Percentiles rank a stretch among this genome's conserved stretches.
These are phyloP conservation scores for Leishmania mexicana DNA, from an alignment of 208 protist genomes.

Conservation along the genomic window DNA sequence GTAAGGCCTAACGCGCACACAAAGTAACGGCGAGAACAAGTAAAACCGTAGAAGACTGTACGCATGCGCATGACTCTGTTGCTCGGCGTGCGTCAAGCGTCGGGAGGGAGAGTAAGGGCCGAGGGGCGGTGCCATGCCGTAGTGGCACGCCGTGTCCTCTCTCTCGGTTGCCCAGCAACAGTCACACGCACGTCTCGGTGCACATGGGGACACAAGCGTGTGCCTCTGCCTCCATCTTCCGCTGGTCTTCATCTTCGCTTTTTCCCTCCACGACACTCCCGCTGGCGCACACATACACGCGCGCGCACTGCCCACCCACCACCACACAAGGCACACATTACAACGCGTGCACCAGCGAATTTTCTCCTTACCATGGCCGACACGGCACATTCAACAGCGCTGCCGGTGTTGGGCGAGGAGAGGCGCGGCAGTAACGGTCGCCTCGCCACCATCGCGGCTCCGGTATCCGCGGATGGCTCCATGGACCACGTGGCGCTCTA, in stretches of 20 bases:
- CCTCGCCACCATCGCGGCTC: constrained; percentile 2
- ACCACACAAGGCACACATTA: neutral
- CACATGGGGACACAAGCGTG: neutral
- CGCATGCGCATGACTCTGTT: neutral
- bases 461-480: constrained; percentile 5
- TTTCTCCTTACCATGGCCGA: neutral
- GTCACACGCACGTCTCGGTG: neutral
- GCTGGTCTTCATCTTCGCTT: neutral
- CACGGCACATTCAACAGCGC: constrained; percentile 4
- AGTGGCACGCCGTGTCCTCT: neutral
- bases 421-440: neutral
- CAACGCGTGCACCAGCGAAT: neutral
- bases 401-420: neutral
- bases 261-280: neutral
- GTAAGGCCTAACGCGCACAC: neutral
- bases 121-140: neutral
- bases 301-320: neutral
- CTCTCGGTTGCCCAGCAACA: neutral
- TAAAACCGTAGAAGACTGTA: neutral
- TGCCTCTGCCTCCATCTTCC: neutral
- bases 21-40: neutral
- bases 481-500: constrained; percentile 67
- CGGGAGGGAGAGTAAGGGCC: neutral
- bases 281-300: neutral
- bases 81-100: neutral